Base-by-base conservation (phyloP, 805 yeast species). In the Lipomyces kockii region DNA sequence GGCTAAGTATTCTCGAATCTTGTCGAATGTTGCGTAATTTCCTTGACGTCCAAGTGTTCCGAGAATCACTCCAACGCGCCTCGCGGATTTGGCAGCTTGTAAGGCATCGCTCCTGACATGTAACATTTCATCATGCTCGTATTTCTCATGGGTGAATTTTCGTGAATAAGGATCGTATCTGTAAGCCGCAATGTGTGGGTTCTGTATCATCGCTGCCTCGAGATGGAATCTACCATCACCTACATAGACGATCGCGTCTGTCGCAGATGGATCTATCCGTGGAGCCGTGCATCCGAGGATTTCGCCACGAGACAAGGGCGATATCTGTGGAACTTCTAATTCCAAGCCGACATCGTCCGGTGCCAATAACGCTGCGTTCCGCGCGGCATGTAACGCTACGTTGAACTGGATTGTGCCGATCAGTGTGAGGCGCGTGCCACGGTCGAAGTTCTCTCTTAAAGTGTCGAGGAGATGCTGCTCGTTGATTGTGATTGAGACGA, bases 41-140 rank as follows among this genome's bases (percentile, higher is more conserved):
- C 99, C 99, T 80, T 95, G 99, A 74, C 99, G 85, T 1, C 99
- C 99, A 64, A 95, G 81, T 0, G 97, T 97, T 14, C 99, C 99
- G 27, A 95, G 80, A 22, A 95, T 89, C 22, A 95, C 80, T 0
- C 98, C 99, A 34, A 95, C 84, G 46, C 87, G 89, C 64, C 84
- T 82, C 0, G 73, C 74, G 14, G 35, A 52, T 11, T 68, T 57
- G 0, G 97, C 97, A 0, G 83, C 82, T 2, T 77, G 77, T 6
- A 95, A 84, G 0, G 98, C 98, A 55, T 85, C 88, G 37, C 86
- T 80, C 74, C 99, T 81, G 0, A 93, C 88, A 32, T 82, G 75
- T 9, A 88, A 86, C 88, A 95, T 83, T 77, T 93, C 95, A 62
- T 86, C 84, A 74, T 92, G 97, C 74, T 91, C 97, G 76, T 92